Percentiles rank a stretch among this genome's conserved stretches.
Conservation (phyloP, 441 rosid genomes). For the Pelargonium myrrhifolium region DNA sequence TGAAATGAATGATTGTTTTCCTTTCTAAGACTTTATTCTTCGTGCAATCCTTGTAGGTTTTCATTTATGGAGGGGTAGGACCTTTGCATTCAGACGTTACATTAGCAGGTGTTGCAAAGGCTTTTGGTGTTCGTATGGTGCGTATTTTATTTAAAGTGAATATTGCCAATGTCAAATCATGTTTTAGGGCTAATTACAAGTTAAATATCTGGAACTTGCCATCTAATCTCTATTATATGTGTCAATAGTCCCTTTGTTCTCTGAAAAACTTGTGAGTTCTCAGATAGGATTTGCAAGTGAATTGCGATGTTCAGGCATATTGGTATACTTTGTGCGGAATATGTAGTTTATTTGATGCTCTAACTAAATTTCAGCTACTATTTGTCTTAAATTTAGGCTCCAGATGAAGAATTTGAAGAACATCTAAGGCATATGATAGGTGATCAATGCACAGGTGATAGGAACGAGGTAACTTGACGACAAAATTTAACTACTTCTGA, state of each 20-base stretch:
- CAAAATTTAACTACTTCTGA: background rate
- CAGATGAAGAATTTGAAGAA: slow-evolving; percentile 98
- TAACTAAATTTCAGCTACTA: slow-evolving; percentile 13
- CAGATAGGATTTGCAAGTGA: background rate
- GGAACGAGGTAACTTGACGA: slow-evolving; percentile 64
- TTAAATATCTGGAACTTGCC: too few relatives aligned
- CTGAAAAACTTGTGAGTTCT: too few relatives aligned
- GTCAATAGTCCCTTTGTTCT: too few relatives aligned
- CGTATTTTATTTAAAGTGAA: slow-evolving; percentile 8
- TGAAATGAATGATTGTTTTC: background rate
- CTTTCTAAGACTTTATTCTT: background rate
- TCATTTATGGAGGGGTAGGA: slow-evolving; percentile 88
- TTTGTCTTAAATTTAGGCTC: slow-evolving; percentile 52
- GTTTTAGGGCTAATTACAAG: too few relatives aligned
- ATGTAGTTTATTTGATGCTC: slow-evolving; percentile 10
- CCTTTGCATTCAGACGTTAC: slow-evolving; percentile 93
- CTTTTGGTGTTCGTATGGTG: slow-evolving; percentile 96
- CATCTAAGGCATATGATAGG: slow-evolving; percentile 71
- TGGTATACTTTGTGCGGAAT: background rate
- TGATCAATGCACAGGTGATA: slow-evolving; percentile 71
- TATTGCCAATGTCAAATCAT: background rate
- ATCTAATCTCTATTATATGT: too few relatives aligned
- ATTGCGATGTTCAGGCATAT: background rate
- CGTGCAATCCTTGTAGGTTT: slow-evolving; percentile 44
- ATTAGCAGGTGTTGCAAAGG: slow-evolving; percentile 89